These are phyloP conservation scores for Panaeolus cyanescens DNA, from an alignment of 768 basidiomycete species.

Conservation along the genomic window DNA sequence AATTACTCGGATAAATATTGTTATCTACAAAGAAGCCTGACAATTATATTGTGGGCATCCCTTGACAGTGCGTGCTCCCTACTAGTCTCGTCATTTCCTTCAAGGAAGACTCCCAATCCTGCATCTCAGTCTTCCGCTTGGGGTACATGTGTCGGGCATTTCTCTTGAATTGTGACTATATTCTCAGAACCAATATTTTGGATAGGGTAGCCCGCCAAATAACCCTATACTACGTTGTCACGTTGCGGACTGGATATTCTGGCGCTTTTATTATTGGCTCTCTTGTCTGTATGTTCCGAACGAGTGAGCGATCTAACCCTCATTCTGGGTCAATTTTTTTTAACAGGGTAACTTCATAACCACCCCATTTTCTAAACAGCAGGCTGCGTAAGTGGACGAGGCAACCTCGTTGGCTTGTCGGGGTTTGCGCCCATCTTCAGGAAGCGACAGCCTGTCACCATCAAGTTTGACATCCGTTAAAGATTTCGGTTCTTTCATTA, in stretches of 20 bases:
- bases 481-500: no score
- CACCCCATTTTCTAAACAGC: no score
- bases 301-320: constrained; percentile 26
- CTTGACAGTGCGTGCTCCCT: no score
- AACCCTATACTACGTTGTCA: constrained; percentile 47
- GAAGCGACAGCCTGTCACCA: not conserved
- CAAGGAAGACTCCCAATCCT: not conserved
- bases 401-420: constrained; percentile 63
- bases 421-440: constrained; percentile 21
- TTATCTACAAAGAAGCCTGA: no score
- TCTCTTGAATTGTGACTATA: constrained; percentile 48
- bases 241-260: constrained; percentile 37
- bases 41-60: no score
- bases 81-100: no score
- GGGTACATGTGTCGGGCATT: constrained; percentile 50
- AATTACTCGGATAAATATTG: no score
- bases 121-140: constrained; percentile 30
- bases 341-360: no score
- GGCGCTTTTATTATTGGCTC: constrained; percentile 6
- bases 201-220: constrained; percentile 35
- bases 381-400: constrained; percentile 55
- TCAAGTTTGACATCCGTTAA: constrained; percentile 21
- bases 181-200: constrained; percentile 32
- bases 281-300: not conserved
- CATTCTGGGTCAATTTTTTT: constrained; percentile 57